Conservation (phyloP, 108 stramenopile species). For the Aurantiochytrium sp. region DNA sequence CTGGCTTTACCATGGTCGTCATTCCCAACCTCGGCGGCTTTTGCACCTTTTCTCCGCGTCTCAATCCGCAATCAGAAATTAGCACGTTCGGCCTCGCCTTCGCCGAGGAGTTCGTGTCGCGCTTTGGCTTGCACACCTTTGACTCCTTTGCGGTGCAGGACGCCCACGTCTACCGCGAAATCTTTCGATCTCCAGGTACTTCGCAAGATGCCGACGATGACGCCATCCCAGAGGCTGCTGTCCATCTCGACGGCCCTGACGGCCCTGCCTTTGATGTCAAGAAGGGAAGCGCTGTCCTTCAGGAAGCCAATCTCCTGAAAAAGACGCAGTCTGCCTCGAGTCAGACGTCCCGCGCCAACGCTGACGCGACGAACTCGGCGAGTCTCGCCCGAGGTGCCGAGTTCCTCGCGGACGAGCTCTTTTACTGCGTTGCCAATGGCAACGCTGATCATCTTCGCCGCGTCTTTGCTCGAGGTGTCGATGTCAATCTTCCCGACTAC, state of each 20-base stretch:
- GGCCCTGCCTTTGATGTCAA: no score
- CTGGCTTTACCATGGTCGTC: slow-evolving; percentile 5
- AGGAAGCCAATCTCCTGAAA: neutral
- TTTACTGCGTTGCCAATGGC: neutral
- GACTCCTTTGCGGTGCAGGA: slow-evolving; percentile 1
- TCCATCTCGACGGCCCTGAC: no score
- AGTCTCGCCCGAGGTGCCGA: neutral
- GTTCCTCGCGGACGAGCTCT: slow-evolving; percentile 4
- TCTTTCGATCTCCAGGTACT: neutral
- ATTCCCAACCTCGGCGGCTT: slow-evolving; percentile 12
- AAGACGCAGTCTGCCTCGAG: neutral
- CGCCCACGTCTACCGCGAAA: neutral
- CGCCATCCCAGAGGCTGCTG: no score
- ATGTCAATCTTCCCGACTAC: slow-evolving; percentile 70
- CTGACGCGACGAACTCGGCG: neutral
- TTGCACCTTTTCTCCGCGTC: slow-evolving; percentile 1
- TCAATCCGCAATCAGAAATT: neutral
- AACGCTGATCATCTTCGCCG: neutral
- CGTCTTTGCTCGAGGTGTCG: slow-evolving; percentile 38
- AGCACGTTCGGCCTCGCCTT: neutral
- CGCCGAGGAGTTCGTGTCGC: neutral
- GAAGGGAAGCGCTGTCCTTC: no score
- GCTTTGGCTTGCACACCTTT: neutral
- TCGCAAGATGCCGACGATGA: no score
- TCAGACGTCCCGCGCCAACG: neutral